Base-by-base conservation (phyloP, 1,284 basidiomycete genomes). In the Leucoagaricus sp. region DNA sequence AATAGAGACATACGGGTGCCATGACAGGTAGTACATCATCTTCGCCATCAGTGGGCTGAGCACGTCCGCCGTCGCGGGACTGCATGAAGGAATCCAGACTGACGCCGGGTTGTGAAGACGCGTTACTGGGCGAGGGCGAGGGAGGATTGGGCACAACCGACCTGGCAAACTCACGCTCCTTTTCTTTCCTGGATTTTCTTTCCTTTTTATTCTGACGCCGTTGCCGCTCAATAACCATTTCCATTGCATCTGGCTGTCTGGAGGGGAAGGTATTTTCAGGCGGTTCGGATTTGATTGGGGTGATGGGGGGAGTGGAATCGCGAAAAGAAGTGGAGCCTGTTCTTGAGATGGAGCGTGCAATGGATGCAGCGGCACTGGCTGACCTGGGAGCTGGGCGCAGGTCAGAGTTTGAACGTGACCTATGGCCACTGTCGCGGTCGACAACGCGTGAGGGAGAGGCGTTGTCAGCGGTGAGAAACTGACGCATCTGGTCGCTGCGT, bases 401-500 rank as follows among this genome's bases (percentile, higher is more conserved):
- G 63, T 77, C 72, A n/a, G 69, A 65, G 52, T 67, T 60, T 31
- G 71, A 70, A 60, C 69, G 67, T 55, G 74, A 60, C 53, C 73
- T 74, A 57, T 70, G 72, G 53, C 67, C 63, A 40, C 64, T 66
- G 57, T 75, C 75, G 57, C 63, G 71, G 58, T 78, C 68, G 55
- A 74, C 67, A 55, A 76, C 75, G 69, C 77, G 75, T 67, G 75
- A 69, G 68, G 77, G 67, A 55, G 69, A 65, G 54, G 70, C 64
- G 64, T 74, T 72, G 63, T 85, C 79, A 21, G 82, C 71, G 28
- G 81, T 83, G 58, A 90, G 75, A 72, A 89, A 89, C 59, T 84
- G 80, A 52, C 87, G 83, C 87, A 90, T 90, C 67, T 88, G 81
- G 69, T 84, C 78, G 63, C 83, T 87, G 64, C 81, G 85, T 65